phyloP scores from a whole-genome alignment of 768 basidiomycete species.

The Punctularia strigosozonata region DNA sequence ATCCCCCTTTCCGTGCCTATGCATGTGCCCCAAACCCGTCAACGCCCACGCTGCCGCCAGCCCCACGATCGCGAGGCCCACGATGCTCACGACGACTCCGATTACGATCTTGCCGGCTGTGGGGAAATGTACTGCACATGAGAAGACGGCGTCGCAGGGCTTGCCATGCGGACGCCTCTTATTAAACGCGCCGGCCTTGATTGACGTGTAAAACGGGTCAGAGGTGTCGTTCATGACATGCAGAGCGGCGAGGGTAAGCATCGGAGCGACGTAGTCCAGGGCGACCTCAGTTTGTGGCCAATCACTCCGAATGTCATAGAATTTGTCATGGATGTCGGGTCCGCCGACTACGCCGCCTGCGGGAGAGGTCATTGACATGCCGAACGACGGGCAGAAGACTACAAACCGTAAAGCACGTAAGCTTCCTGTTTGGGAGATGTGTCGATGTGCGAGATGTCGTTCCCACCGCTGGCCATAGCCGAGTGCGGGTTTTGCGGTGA shows the following conservation, averaged over 20 bases:
- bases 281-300: slow-evolving; percentile 85
- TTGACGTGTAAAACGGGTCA: slow-evolving; percentile 70
- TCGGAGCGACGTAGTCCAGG: slow-evolving; percentile 84
- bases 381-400: no score
- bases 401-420: slow-evolving; percentile 75
- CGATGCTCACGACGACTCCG: slow-evolving; percentile 50
- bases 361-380: no score
- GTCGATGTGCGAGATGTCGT: slow-evolving; percentile 56
- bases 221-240: slow-evolving; percentile 52
- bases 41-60: slow-evolving; percentile 18
- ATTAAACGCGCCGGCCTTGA: slow-evolving; percentile 57
- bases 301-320: slow-evolving; percentile 78
- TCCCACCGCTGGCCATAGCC: slow-evolving; percentile 78
- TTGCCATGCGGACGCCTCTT: slow-evolving; percentile 48
- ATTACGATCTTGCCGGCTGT: slow-evolving; percentile 56
- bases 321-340: slow-evolving; percentile 63
- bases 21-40: not conserved
- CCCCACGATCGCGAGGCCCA: slow-evolving; percentile 45
- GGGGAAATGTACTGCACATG: slow-evolving; percentile 39
- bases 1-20: not conserved
- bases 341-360: slow-evolving; percentile 86
- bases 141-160: slow-evolving; percentile 71
- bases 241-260: slow-evolving; percentile 78
- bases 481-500: slow-evolving; percentile 87
- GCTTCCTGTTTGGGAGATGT: slow-evolving; percentile 61